Conservation (phyloP, 176 grass and related monocot species). For the Luzula sylvatica region DNA sequence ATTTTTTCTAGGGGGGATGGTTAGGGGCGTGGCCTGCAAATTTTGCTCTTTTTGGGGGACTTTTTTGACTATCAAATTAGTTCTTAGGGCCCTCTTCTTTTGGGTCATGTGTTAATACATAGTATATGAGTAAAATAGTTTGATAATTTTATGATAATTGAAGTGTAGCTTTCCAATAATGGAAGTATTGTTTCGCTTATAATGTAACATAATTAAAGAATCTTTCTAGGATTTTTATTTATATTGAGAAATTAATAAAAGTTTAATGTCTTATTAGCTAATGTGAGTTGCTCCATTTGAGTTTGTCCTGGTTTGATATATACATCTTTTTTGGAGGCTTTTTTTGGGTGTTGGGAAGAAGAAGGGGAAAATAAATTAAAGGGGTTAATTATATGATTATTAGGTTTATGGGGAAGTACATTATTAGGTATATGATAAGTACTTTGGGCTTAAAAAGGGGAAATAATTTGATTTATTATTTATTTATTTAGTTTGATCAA, state of each 20-base stretch:
- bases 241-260: too few relatives aligned
- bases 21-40: conserved; percentile 23
- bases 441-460: too few relatives aligned
- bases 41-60: conserved; percentile 18
- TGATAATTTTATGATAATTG: too few relatives aligned
- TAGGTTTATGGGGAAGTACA: too few relatives aligned
- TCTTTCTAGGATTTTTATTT: too few relatives aligned
- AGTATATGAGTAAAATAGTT: background rate
- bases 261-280: background rate
- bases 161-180: background rate
- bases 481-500: too few relatives aligned
- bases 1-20: conserved; percentile 18
- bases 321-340: background rate
- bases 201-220: too few relatives aligned
- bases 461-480: too few relatives aligned
- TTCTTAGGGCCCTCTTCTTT: background rate
- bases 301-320: background rate
- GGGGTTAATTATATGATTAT: too few relatives aligned
- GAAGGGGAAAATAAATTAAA: background rate
- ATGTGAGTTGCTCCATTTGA: background rate
- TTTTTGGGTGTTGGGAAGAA: background rate
- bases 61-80: conserved; percentile 24
- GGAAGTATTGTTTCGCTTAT: background rate
- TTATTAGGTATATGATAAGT: too few relatives aligned
- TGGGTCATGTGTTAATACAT: conserved; percentile 2